A percentile compares a stretch with the other conserved stretches of the same genome.
phyloP scores from a whole-genome alignment of 2,329 filamentous ascomycete genomes.

The Colletotrichum lentis region DNA sequence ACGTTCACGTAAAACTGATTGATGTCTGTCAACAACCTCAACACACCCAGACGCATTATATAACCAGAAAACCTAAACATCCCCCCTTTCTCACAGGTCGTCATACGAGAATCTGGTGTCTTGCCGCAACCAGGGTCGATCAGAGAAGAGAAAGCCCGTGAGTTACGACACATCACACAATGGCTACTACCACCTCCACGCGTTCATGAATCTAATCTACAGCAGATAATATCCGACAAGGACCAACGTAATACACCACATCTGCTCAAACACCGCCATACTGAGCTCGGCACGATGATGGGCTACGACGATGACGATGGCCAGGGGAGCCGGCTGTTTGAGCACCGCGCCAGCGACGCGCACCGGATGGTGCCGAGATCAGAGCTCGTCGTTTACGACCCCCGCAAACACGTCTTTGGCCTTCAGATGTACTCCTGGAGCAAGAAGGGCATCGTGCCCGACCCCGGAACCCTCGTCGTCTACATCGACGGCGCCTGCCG shows the following conservation, averaged over 20 bases:
- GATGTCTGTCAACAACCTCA: background rate
- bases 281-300: background rate
- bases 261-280: too few relatives aligned
- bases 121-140: background rate
- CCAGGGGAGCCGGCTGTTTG: constrained; percentile 3
- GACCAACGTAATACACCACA: background rate
- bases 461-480: constrained; percentile 38
- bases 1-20: too few relatives aligned
- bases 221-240: too few relatives aligned
- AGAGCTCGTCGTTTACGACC: constrained; percentile 22
- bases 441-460: background rate
- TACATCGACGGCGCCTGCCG: constrained; percentile 42
- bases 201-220: background rate
- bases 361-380: constrained; percentile 4
- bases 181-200: too few relatives aligned
- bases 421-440: constrained; percentile 16
- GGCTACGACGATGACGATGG: constrained; percentile 16
- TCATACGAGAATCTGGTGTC: background rate
- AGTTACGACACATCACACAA: too few relatives aligned
- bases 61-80: too few relatives aligned
- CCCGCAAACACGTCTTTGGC: constrained; percentile 8
- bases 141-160: too few relatives aligned
- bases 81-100: background rate
- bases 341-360: constrained; percentile 5
- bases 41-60: background rate